Percentiles rank a stretch among this genome's conserved stretches.
These are phyloP conservation scores for Magnusiomyces sp. DNA, from an alignment of 1,139 yeast genomes.

Conservation along the genomic window DNA sequence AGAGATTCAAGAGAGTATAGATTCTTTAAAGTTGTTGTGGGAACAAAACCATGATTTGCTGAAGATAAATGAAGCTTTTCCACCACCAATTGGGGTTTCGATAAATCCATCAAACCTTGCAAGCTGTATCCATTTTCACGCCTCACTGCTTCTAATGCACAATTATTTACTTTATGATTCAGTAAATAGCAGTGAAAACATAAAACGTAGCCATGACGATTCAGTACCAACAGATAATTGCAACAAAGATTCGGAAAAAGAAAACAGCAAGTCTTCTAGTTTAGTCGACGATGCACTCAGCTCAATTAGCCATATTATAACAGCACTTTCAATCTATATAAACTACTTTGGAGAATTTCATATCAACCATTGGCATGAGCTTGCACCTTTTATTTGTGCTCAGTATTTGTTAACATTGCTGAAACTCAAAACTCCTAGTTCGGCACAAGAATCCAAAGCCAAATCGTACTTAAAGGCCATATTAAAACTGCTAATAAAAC, in stretches of 20 bases:
- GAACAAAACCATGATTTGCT: conserved; percentile 4
- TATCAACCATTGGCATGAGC: conserved; percentile 11
- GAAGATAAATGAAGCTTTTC: conserved; percentile 1
- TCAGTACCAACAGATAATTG: too few relatives aligned
- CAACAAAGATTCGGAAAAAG: too few relatives aligned
- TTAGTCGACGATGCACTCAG: background rate
- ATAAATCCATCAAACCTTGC: conserved; percentile 10
- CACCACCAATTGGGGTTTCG: conserved; percentile 1
- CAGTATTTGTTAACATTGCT: conserved; percentile 5
- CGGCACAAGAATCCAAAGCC: background rate
- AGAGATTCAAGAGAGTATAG: background rate
- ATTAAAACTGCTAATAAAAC: background rate
- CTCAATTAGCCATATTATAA: conserved; percentile 5
- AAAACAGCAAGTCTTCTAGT: background rate
- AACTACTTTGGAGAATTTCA: conserved; percentile 8
- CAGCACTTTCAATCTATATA: conserved; percentile 4
- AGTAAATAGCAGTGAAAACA: background rate
- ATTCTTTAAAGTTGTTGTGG: conserved; percentile 6
- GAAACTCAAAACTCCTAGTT: conserved; percentile 1
- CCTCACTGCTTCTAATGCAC: conserved; percentile 3
- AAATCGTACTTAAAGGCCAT: background rate
- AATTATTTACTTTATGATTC: background rate
- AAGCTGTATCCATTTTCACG: conserved; percentile 4
- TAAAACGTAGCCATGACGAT: too few relatives aligned
- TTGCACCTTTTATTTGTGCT: conserved; percentile 8